phyloP scores from a whole-genome alignment of 306 rosid genomes.

The Elaeagnus macrophylla region DNA sequence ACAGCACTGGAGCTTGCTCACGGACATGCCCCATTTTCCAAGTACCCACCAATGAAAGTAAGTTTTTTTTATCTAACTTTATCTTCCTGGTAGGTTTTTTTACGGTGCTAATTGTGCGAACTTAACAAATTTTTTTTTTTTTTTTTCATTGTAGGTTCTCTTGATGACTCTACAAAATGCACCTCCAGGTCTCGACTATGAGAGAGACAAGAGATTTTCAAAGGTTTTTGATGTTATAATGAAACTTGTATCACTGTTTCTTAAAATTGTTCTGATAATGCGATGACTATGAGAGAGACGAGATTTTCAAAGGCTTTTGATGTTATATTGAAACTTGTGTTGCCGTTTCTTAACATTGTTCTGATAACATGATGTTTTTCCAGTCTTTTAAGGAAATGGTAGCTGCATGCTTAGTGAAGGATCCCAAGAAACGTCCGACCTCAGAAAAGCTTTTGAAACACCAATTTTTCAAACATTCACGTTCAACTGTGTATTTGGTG shows the following conservation, averaged over 20 bases:
- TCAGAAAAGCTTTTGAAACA: conserved; percentile 91
- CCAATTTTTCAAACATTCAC: conserved; percentile 78
- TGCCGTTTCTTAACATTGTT: conserved; percentile 18
- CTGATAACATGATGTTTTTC: conserved; percentile 22
- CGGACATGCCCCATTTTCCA: conserved; percentile 98
- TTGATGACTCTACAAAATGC: conserved; percentile 97
- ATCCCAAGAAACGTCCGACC: conserved; percentile 92
- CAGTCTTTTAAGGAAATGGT: conserved; percentile 94
- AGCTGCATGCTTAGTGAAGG: conserved; percentile 90
- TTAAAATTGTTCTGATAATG: conserved; percentile 21
- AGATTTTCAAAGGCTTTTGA: conserved; percentile 83
- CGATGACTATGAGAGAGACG: conserved; percentile 77
- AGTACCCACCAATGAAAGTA: conserved; percentile 98
- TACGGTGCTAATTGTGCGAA: conserved; percentile 11
- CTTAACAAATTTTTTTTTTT: conserved; percentile 11
- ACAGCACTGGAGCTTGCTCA: conserved; percentile 99
- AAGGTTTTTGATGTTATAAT: conserved; percentile 57
- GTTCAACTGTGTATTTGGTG: conserved; percentile 44
- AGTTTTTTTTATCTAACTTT: conserved; percentile 20
- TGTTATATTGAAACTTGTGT: conserved; percentile 25
- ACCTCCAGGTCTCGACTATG: conserved; percentile 97
- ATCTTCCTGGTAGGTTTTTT: conserved; percentile 5
- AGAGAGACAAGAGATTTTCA: conserved; percentile 90
- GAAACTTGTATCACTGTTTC: conserved; percentile 15
- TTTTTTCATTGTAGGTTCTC: conserved; percentile 61